phyloP scores from a whole-genome alignment of 805 yeast species.

The Kodamaea kaohsiungensis region DNA sequence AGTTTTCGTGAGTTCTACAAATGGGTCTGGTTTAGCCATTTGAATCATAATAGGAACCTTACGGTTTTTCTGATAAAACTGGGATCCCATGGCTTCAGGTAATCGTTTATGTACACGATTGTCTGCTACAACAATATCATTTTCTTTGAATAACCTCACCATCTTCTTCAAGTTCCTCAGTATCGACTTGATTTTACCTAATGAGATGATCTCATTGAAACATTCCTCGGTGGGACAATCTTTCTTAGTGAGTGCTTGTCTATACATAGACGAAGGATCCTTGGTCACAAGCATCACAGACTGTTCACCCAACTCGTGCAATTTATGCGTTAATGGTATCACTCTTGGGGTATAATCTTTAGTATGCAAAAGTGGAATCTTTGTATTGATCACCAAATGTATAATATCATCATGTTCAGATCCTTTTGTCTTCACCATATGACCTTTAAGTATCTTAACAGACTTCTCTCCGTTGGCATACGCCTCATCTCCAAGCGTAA shows the following conservation, averaged over 20 bases:
- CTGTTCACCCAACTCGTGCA: slow-evolving; percentile 50
- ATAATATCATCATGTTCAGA: slow-evolving; percentile 31
- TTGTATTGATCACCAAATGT: slow-evolving; percentile 49
- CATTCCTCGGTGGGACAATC: slow-evolving; percentile 59
- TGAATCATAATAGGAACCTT: slow-evolving; percentile 70
- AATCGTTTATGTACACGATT: slow-evolving; percentile 63
- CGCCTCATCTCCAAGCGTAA: slow-evolving; percentile 19
- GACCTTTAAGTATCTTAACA: slow-evolving; percentile 16
- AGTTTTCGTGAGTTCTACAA: slow-evolving; percentile 30
- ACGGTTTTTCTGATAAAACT: slow-evolving; percentile 62
- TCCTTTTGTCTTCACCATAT: slow-evolving; percentile 16
- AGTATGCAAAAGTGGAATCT: slow-evolving; percentile 41
- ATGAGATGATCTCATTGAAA: slow-evolving; percentile 61
- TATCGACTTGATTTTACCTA: slow-evolving; percentile 54
- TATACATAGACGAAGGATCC: slow-evolving; percentile 65
- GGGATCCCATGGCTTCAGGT: slow-evolving; percentile 57
- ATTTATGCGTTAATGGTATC: slow-evolving; percentile 54
- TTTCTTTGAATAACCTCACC: slow-evolving; percentile 54
- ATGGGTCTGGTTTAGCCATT: slow-evolving; percentile 47
- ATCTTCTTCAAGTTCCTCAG: slow-evolving; percentile 45
- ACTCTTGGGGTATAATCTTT: slow-evolving; percentile 59
- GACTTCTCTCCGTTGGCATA: slow-evolving; percentile 15
- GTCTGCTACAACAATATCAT: slow-evolving; percentile 70
- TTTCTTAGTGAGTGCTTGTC: slow-evolving; percentile 47
- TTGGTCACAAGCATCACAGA: slow-evolving; percentile 66